Evolutionary conservation across 2,329 filamentous ascomycete genomes (phyloP).

Genomic region (Pseudocercospora musae): DNA sequence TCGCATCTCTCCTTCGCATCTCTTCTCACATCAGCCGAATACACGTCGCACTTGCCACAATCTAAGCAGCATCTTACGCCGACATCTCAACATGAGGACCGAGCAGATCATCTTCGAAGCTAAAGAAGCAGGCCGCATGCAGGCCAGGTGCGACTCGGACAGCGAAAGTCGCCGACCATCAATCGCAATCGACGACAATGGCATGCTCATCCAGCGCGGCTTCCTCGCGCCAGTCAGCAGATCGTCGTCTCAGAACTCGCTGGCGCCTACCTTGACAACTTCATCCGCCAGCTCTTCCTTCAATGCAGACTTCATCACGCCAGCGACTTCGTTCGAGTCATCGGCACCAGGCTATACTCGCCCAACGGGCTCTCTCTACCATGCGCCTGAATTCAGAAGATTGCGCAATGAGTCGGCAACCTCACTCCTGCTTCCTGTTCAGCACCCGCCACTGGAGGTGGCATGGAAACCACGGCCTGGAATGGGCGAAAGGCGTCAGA

Average conservation of each 20-base stretch:
- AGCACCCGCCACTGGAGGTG: not conserved
- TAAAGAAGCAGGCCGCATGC: constrained; percentile 17
- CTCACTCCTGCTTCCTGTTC: constrained; percentile 12
- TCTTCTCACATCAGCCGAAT: not conserved
- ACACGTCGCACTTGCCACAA: not conserved
- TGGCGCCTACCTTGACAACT: constrained; percentile 8
- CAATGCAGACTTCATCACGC: constrained; percentile 10
- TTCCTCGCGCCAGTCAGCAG: constrained; percentile 20
- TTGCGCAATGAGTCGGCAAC: constrained; percentile 7
- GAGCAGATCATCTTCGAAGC: constrained; percentile 20
- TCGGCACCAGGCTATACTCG: constrained; percentile 10
- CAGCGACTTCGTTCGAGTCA: constrained; percentile 12
- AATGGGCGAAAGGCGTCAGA: constrained; percentile 9
- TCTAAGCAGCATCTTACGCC: not conserved
- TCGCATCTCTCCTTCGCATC: constrained; percentile 7
- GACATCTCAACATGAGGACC: not conserved
- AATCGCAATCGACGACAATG: constrained; percentile 19
- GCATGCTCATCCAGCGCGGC: constrained; percentile 23
- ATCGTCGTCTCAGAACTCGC: constrained; percentile 17
- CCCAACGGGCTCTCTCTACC: constrained; percentile 9
- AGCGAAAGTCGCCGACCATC: constrained; percentile 16
- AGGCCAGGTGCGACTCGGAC: not conserved
- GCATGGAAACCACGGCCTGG: not conserved
- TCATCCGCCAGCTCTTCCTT: constrained; percentile 9
- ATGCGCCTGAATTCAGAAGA: constrained; percentile 8